Base-by-base conservation (phyloP, 2,329 filamentous ascomycete species). In the Venturia nashicola region DNA sequence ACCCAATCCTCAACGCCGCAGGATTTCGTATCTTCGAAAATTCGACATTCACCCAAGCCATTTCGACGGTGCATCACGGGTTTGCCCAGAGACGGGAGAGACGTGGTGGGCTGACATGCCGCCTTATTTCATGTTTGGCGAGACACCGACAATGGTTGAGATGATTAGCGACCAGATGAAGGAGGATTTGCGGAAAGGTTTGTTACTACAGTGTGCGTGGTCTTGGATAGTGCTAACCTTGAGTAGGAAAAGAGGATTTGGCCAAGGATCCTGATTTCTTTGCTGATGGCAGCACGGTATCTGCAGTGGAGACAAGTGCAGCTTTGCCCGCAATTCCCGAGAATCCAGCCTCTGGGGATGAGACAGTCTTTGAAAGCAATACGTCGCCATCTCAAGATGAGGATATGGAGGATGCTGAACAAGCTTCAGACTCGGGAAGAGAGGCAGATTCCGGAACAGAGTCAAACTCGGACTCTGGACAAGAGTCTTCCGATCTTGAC, bases 21-120 rank as follows among this genome's bases (percentile, higher is more conserved):
- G 16, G 46, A 39, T n/a, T 11, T 20, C 46, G 6, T 34, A 36
- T 23, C 27, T 54, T 3, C 27, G 27, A 44, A 11, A 36, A 54
- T 48, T 23, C 36, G 1, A 57, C 11, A 63, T 40, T 14, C 27
- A 54, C 34, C n/a, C n/a, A 9, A 57, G 9, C 32, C n/a, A 42
- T 8, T n/a, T 55, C 5, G 51, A 55, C 8, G 48, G 48, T 16
- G 36, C 32, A 11, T 63, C 61, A 20, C 20, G 54, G 5, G 55
- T 61, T 18, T 60, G 34, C 23, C 62, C 54, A 32, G 39, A 36
- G n/a, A 32, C 51, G 14, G 51, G 36, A 39, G 62, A 64, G 43
- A 42, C 23, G 59, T 64, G 62, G 61, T 57, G 40, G n/a, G 61
- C 61, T 34, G 51, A 63, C 40, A 18, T 6, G 20, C 61, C 61